phyloP scores from a whole-genome alignment of 169 alveolate species.

The Amoebophrya sp. region DNA sequence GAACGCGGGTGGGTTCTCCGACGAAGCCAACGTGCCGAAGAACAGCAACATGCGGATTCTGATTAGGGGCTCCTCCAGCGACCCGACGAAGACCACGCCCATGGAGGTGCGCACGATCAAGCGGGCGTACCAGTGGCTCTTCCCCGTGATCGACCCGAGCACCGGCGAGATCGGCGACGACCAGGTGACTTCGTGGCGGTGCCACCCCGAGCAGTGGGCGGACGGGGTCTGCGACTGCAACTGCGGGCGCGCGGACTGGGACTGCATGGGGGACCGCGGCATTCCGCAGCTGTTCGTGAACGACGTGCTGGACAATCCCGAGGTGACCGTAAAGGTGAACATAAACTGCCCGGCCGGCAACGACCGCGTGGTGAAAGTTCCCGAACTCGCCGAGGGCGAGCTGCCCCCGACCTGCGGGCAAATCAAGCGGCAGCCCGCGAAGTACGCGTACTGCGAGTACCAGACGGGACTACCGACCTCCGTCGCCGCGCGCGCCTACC shows the following conservation, averaged over 20 bases:
- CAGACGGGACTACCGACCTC: background rate
- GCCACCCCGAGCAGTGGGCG: background rate
- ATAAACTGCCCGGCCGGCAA: background rate
- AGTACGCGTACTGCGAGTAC: background rate
- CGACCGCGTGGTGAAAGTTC: background rate
- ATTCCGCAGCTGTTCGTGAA: background rate
- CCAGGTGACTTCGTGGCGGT: background rate
- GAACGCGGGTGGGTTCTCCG: background rate
- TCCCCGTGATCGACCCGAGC: background rate
- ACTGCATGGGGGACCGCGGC: background rate
- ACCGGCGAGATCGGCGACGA: background rate
- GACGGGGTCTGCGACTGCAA: background rate
- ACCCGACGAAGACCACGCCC: background rate
- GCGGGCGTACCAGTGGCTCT: background rate
- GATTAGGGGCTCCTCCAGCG: background rate
- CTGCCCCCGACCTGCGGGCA: background rate
- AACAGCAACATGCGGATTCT: constrained; percentile 6
- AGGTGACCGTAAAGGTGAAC: background rate
- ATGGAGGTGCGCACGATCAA: background rate
- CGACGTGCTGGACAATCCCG: background rate
- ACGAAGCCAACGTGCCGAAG: background rate
- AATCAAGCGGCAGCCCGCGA: background rate
- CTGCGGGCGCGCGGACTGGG: background rate
- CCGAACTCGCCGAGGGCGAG: background rate
- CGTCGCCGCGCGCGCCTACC: background rate